A percentile compares a stretch with the other conserved stretches of the same genome.
phyloP scores from a whole-genome alignment of 345 rosid species.

The Eucalyptus coolabah region DNA sequence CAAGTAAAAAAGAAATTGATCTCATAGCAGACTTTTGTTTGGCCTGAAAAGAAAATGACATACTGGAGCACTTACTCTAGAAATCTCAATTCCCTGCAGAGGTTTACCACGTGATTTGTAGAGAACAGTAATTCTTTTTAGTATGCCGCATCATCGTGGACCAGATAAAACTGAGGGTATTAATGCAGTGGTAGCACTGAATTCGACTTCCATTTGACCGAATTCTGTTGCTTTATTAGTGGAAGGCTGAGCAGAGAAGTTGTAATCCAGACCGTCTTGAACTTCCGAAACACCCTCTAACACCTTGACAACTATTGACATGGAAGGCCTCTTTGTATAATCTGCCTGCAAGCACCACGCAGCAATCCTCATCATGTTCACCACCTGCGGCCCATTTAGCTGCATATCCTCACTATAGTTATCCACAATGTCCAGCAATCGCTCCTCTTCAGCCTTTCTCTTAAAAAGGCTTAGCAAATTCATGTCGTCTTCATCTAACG shows the following conservation, averaged over 20 bases:
- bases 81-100: background rate
- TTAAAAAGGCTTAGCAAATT: conserved; percentile 8
- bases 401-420: conserved; percentile 3
- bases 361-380: conserved; percentile 10
- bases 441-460: background rate
- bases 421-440: conserved; percentile 4
- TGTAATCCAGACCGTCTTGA: background rate
- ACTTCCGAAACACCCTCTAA: background rate
- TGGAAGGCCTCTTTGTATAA: background rate
- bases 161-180: background rate
- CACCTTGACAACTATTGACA: conserved; percentile 1
- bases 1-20: background rate
- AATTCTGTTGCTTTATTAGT: background rate
- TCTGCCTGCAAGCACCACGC: conserved; percentile 29
- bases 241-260: background rate
- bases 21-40: background rate
- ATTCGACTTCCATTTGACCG: background rate
- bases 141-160: background rate
- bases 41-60: background rate
- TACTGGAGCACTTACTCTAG: background rate
- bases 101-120: background rate
- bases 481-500: background rate
- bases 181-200: background rate
- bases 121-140: background rate
- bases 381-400: background rate